These are phyloP conservation scores for Favolaschia claudopus DNA, from an alignment of 768 basidiomycete species.

Conservation along the genomic window DNA sequence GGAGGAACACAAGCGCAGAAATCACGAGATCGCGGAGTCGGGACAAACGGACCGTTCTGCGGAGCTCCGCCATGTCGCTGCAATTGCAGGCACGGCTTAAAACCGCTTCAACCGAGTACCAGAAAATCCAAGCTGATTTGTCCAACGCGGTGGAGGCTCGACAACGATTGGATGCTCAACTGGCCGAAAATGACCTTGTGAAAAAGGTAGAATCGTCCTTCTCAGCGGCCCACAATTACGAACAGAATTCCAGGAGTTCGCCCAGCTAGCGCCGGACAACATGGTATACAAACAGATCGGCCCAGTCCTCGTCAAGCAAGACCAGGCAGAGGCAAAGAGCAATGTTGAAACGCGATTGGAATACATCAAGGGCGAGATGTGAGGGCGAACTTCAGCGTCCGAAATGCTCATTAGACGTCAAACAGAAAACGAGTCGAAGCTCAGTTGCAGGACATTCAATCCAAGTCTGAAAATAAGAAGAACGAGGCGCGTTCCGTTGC, in stretches of 20 bases:
- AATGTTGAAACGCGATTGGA: conserved; percentile 92
- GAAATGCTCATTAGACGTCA: conserved; percentile 1
- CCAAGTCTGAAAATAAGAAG: conserved; percentile 83
- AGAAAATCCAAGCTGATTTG: conserved; percentile 82
- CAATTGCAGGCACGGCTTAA: conserved; percentile 70
- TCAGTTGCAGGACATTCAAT: conserved; percentile 81
- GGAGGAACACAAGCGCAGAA: no score
- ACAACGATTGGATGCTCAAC: conserved; percentile 88
- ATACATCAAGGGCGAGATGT: conserved; percentile 92
- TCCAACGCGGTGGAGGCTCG: conserved; percentile 77
- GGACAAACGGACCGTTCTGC: background rate
- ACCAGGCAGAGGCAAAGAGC: conserved; percentile 82
- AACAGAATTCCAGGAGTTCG: conserved; percentile 73
- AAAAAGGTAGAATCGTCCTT: conserved; percentile 67
- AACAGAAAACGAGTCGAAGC: conserved; percentile 75
- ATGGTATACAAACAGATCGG: conserved; percentile 91
- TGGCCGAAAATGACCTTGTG: conserved; percentile 91
- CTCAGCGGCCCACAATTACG: background rate
- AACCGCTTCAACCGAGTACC: conserved; percentile 74
- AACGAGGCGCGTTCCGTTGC: conserved; percentile 62
- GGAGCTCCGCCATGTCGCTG: conserved; percentile 53
- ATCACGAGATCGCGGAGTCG: conserved; percentile 6
- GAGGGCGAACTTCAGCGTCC: conserved; percentile 36
- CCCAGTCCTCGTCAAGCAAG: conserved; percentile 90
- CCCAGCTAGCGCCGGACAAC: conserved; percentile 74